Evolutionary conservation across 2,329 filamentous ascomycete species (phyloP).

Genomic region (Hypomyces rosellus): DNA sequence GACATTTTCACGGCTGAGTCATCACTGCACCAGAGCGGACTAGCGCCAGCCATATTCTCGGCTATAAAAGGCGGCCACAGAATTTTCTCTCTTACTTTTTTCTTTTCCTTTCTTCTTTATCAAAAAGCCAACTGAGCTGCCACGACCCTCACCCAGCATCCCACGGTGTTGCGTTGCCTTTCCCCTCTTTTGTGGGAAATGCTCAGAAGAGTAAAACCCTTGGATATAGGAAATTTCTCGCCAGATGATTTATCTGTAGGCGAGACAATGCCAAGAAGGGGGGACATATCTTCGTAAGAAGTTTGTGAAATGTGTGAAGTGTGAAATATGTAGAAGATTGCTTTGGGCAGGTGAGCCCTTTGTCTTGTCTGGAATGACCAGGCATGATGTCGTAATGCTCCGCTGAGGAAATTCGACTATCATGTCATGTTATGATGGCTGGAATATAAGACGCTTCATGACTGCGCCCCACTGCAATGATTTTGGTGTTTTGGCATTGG

Average conservation of each 20-base stretch:
- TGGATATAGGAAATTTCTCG: slow-evolving; percentile 59
- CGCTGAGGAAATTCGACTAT: too few relatives aligned
- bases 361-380: too few relatives aligned
- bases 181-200: slow-evolving; percentile 37
- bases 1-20: slow-evolving; percentile 4
- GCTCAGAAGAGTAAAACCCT: slow-evolving; percentile 55
- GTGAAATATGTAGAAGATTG: background rate
- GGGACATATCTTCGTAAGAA: slow-evolving; percentile 41
- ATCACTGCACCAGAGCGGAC: background rate
- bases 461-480: too few relatives aligned
- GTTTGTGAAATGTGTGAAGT: slow-evolving; percentile 7
- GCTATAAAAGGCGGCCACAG: slow-evolving; percentile 4
- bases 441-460: too few relatives aligned
- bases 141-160: slow-evolving; percentile 55
- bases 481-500: too few relatives aligned
- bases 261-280: slow-evolving; percentile 55
- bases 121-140: slow-evolving; percentile 59
- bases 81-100: slow-evolving; percentile 26
- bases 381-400: too few relatives aligned
- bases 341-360: background rate
- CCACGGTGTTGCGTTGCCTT: slow-evolving; percentile 60
- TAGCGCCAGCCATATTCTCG: slow-evolving; percentile 16
- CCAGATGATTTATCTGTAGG: slow-evolving; percentile 36
- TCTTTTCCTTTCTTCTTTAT: slow-evolving; percentile 45
- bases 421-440: too few relatives aligned